These are phyloP conservation scores for Orbilia quercus DNA, from an alignment of 2,329 filamentous ascomycete species.

Conservation along the genomic window DNA sequence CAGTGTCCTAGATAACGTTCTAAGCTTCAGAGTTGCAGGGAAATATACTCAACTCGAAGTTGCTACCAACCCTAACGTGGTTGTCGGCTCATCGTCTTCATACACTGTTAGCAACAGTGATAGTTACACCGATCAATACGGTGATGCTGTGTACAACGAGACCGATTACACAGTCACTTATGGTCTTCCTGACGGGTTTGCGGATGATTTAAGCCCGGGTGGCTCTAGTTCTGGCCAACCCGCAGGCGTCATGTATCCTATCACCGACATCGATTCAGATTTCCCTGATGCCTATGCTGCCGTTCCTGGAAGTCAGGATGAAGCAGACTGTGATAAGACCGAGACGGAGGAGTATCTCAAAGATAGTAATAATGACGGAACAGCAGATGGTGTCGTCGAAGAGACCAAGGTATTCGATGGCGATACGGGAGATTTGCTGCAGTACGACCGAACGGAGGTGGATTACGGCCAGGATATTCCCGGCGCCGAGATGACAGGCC, in stretches of 20 bases:
- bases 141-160: constrained; percentile 20
- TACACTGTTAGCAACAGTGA: constrained; percentile 1
- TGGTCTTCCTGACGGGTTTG: background rate
- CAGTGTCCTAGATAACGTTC: background rate
- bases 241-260: constrained; percentile 16
- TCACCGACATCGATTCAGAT: background rate
- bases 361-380: constrained; percentile 17
- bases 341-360: background rate
- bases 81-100: background rate
- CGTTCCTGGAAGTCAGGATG: constrained; percentile 14
- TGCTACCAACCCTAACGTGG: background rate
- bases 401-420: constrained; percentile 2
- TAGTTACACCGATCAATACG: background rate
- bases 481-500: constrained; percentile 5
- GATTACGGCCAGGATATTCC: constrained; percentile 12
- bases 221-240: background rate
- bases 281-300: background rate
- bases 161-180: constrained; percentile 7
- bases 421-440: constrained; percentile 8
- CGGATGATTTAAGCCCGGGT: background rate
- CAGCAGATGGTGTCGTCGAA: constrained; percentile 20
- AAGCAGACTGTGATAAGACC: constrained; percentile 5
- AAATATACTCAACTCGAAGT: constrained; percentile 1
- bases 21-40: constrained; percentile 12
- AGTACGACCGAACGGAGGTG: background rate